phyloP scores from a whole-genome alignment of 768 basidiomycete species.

The Russula dissimulans region DNA sequence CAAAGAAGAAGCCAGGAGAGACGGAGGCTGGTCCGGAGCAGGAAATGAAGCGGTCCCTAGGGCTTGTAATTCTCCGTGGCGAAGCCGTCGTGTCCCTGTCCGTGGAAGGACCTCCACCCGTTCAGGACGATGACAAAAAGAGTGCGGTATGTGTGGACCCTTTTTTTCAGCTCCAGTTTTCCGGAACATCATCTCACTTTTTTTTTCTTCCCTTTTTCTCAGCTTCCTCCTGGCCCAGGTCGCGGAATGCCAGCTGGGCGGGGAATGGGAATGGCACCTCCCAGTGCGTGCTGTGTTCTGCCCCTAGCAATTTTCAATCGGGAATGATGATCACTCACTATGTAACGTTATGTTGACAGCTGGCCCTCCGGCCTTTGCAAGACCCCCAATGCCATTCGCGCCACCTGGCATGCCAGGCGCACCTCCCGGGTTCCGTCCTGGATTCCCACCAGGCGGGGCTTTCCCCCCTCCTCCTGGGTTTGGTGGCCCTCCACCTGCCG shows the following conservation, averaged over 20 bases:
- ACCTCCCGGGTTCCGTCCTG: slow-evolving; percentile 78
- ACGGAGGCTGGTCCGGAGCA: slow-evolving; percentile 65
- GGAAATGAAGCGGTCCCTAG: slow-evolving; percentile 93
- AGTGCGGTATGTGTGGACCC: slow-evolving; percentile 43
- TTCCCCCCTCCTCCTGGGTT: slow-evolving; percentile 79
- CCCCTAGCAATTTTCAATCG: slow-evolving; percentile 3
- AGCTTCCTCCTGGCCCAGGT: slow-evolving; percentile 86
- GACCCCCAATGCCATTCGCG: slow-evolving; percentile 59
- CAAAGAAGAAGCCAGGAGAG: slow-evolving; percentile 85
- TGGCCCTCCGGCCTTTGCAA: slow-evolving; percentile 50
- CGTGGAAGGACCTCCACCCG: slow-evolving; percentile 92
- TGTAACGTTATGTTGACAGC: slow-evolving; percentile 29
- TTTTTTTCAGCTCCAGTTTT: background rate
- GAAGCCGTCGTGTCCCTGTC: slow-evolving; percentile 93
- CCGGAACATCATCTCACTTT: background rate
- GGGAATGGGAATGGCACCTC: slow-evolving; percentile 93
- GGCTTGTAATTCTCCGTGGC: slow-evolving; percentile 93
- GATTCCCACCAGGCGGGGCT: slow-evolving; percentile 73
- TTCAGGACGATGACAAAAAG: slow-evolving; percentile 85
- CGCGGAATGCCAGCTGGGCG: slow-evolving; percentile 94
- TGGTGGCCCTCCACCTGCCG: slow-evolving; percentile 66
- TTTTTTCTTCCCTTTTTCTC: slow-evolving; percentile 18
- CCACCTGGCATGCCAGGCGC: slow-evolving; percentile 79
- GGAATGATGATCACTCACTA: slow-evolving; percentile 16
- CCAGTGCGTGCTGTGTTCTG: slow-evolving; percentile 41